phyloP scores from a whole-genome alignment of 345 rosid species.

The Salix purpurea region DNA sequence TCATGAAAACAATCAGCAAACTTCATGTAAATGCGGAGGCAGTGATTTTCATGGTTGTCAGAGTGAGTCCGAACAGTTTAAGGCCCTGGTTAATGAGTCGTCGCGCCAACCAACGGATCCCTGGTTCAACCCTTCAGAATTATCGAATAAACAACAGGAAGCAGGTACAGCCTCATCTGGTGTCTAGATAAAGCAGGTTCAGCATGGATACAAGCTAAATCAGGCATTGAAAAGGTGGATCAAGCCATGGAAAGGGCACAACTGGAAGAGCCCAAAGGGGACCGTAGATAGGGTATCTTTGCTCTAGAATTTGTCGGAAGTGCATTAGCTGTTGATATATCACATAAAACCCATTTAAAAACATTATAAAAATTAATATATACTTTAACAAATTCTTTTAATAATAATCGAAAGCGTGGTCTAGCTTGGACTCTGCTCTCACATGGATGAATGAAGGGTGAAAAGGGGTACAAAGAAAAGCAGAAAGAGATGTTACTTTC shows the following conservation, averaged over 20 bases:
- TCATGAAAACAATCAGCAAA: not conserved
- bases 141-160: not conserved
- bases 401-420: not conserved
- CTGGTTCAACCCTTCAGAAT: not conserved
- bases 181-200: not conserved
- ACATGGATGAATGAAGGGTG: not conserved
- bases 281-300: not conserved
- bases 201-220: slow-evolving; percentile 13
- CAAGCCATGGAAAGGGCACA: not conserved
- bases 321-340: too few relatives aligned
- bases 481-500: not conserved
- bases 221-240: not conserved
- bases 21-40: not conserved
- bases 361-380: too few relatives aligned
- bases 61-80: too few relatives aligned
- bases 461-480: not conserved
- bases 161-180: not conserved
- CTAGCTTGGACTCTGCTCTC: not conserved
- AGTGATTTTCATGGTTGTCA: not conserved
- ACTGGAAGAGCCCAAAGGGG: not conserved
- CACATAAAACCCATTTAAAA: too few relatives aligned
- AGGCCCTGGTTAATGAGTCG: too few relatives aligned
- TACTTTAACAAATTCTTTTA: too few relatives aligned
- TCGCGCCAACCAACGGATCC: too few relatives aligned
- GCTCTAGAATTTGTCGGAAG: too few relatives aligned